Evolutionary conservation across 208 protist genomes (phyloP).

Genomic region (Herpetomonas muscarum): DNA sequence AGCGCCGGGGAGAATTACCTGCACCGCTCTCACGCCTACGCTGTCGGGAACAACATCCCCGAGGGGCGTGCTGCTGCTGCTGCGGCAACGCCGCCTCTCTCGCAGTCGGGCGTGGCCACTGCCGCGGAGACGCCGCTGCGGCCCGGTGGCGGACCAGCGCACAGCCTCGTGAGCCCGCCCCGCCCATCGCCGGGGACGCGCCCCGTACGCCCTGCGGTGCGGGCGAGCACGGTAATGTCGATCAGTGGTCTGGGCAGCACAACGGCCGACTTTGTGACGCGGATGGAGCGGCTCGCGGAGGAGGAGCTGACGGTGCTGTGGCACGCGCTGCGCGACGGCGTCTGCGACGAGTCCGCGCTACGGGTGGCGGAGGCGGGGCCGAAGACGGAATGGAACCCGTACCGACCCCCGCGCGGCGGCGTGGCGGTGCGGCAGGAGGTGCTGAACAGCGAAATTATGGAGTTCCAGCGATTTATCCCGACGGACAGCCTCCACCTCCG

Average conservation of each 20-base stretch:
- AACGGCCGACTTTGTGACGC: slow-evolving; percentile 37
- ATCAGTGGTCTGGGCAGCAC: slow-evolving; percentile 3
- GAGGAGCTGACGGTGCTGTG: slow-evolving; percentile 36
- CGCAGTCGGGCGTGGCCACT: too few relatives aligned
- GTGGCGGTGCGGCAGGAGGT: slow-evolving; percentile 45
- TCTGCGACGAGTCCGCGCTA: slow-evolving; percentile 40
- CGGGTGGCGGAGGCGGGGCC: slow-evolving; percentile 29
- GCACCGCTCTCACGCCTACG: too few relatives aligned
- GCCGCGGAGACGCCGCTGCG: too few relatives aligned
- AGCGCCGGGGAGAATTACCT: too few relatives aligned
- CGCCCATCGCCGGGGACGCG: too few relatives aligned
- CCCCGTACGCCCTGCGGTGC: background rate
- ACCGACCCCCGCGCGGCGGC: slow-evolving; percentile 53
- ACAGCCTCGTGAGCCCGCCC: too few relatives aligned
- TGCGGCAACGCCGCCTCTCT: too few relatives aligned
- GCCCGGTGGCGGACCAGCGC: too few relatives aligned
- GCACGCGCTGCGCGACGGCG: slow-evolving; percentile 32
- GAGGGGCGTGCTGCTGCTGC: too few relatives aligned
- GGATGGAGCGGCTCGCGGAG: slow-evolving; percentile 41
- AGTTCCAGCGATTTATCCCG: slow-evolving; percentile 45
- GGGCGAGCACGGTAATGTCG: background rate
- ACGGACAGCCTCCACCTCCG: slow-evolving; percentile 38
- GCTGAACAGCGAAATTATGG: slow-evolving; percentile 66
- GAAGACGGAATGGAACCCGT: slow-evolving; percentile 69
- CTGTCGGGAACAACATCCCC: too few relatives aligned